Evolutionary conservation across 768 basidiomycete genomes (phyloP).

Genomic region (Imleria badia): DNA sequence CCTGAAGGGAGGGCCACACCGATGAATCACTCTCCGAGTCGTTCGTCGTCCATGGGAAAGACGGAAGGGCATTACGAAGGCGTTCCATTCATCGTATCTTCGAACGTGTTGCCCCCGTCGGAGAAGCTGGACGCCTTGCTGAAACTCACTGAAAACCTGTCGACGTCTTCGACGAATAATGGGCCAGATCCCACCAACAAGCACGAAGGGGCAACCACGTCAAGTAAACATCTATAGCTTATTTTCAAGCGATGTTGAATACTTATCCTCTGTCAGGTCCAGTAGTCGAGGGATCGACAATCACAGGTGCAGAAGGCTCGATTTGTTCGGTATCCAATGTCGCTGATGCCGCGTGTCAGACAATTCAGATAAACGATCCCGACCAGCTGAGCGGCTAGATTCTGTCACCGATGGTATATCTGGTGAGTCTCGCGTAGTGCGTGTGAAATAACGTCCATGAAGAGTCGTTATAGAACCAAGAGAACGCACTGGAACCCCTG

Average conservation of each 20-base stretch:
- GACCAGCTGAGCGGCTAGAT: neutral
- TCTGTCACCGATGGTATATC: neutral
- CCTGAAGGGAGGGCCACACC: slow-evolving; percentile 47
- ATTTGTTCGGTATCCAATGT: slow-evolving; percentile 3
- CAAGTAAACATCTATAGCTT: slow-evolving; percentile 16
- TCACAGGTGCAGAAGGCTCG: slow-evolving; percentile 16
- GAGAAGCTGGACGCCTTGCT: slow-evolving; percentile 27
- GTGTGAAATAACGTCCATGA: slow-evolving; percentile 8
- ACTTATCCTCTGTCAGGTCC: slow-evolving; percentile 24
- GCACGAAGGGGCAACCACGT: slow-evolving; percentile 28
- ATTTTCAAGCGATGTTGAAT: neutral
- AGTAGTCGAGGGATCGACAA: slow-evolving; percentile 14
- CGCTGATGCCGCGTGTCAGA: slow-evolving; percentile 17
- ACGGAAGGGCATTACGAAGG: slow-evolving; percentile 19
- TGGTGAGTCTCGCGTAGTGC: slow-evolving; percentile 12
- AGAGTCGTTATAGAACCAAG: slow-evolving; percentile 13
- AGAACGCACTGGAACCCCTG: slow-evolving; percentile 1
- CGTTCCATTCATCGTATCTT: slow-evolving; percentile 17
- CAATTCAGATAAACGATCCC: slow-evolving; percentile 3
- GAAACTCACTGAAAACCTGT: slow-evolving; percentile 21
- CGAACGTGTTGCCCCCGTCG: slow-evolving; percentile 12
- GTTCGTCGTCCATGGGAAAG: slow-evolving; percentile 38
- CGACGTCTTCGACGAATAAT: slow-evolving; percentile 13
- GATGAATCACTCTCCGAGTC: slow-evolving; percentile 33
- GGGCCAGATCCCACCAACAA: slow-evolving; percentile 1